Base-by-base conservation (phyloP, 176 grass and related monocot genomes). In the Paspalum notatum region DNA sequence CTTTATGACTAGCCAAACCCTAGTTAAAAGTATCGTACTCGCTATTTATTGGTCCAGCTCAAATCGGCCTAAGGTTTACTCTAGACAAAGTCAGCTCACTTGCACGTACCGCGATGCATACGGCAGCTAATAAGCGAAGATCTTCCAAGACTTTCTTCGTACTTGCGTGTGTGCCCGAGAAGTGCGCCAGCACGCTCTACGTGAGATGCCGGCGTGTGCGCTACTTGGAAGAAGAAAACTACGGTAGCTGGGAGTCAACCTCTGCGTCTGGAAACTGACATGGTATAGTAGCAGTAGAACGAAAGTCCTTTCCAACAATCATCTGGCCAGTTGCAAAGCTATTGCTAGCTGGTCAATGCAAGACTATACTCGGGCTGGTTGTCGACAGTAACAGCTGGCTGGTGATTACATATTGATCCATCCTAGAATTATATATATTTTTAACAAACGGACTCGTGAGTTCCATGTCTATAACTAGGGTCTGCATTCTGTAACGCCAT, bases 171-270 rank as follows among this genome's bases (percentile, higher is more conserved):
- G 1, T 65, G 37, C 62, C 62, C 37, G 62, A 40, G 62, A 41
- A 65, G 32, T 20, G 62, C 40, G 62, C 62, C 15, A 39, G 32
- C 62, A 65, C 62, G 62, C 62, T 65, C 27, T 65, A 41, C 62
- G 27, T 40, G 18, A 64, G 14, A 64, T 64, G 32, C 62, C 14
- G 0, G 60, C 60, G 32, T 32, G 60, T 6, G 22, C 57, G 22
- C 24, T 15, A 62, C 60, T 38, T 62, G 26, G 26, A 62, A 37
- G 26, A 62, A 27, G 12, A 62, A 63, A 63, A 38, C 8, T 63
- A 38, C 6, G 3, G 25, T n/a, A 62, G 59, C 32, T 37, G 61
- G 37, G 24, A 63, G 27, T 63, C 61, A 63, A 39, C 59, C 55
- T 3, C 9, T 62, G 24, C 14, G 25, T 11, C 25, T 62, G 26